A percentile compares a stretch with the other conserved stretches of the same genome.
phyloP scores from a whole-genome alignment of 768 basidiomycete species.

The Suillus decipiens region DNA sequence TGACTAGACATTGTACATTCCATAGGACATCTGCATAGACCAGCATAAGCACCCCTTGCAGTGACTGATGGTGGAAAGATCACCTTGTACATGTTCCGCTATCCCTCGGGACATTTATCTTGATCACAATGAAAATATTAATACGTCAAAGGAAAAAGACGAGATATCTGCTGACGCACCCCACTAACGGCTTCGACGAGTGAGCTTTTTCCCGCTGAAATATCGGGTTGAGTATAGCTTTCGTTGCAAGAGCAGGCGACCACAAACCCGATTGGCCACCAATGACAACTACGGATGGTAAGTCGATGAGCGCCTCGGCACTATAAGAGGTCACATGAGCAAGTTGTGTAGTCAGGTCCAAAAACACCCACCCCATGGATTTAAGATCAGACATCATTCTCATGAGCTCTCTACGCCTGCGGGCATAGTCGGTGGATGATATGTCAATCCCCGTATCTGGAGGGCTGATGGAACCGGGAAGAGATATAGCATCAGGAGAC shows the following conservation, averaged over 20 bases:
- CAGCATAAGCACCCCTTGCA: background rate
- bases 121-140: background rate
- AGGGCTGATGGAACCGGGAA: background rate
- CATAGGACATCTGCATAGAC: slow-evolving; percentile 34
- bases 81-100: slow-evolving; percentile 45
- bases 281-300: slow-evolving; percentile 52
- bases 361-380: slow-evolving; percentile 32
- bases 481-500: slow-evolving; percentile 1
- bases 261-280: slow-evolving; percentile 53
- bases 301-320: slow-evolving; percentile 46
- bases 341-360: background rate
- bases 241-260: background rate
- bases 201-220: slow-evolving; percentile 33
- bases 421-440: slow-evolving; percentile 41
- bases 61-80: background rate
- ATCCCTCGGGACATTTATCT: slow-evolving; percentile 47
- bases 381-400: slow-evolving; percentile 38
- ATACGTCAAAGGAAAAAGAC: background rate
- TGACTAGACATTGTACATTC: slow-evolving; percentile 36
- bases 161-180: slow-evolving; percentile 27
- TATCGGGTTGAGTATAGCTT: slow-evolving; percentile 25
- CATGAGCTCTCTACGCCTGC: slow-evolving; percentile 41
- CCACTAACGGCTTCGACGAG: slow-evolving; percentile 53
- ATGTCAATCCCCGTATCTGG: slow-evolving; percentile 15
- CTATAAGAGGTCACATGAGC: slow-evolving; percentile 24